phyloP scores from a whole-genome alignment of 352 stramenopile species.

The Thalassiosira hispida region DNA sequence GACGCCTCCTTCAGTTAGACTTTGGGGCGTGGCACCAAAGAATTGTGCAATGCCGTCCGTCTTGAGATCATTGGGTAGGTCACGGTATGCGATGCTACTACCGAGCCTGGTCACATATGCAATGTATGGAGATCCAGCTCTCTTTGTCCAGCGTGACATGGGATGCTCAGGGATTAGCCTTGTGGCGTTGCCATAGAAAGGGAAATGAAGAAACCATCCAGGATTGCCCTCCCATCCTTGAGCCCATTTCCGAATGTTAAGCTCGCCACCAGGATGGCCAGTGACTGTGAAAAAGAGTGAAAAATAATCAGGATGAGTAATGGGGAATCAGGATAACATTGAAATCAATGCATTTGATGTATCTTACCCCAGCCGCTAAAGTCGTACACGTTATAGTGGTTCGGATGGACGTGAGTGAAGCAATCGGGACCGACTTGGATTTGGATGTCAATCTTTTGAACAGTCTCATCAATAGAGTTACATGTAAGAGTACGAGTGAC shows the following conservation, averaged over 20 bases:
- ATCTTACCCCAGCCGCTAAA: conserved; percentile 64
- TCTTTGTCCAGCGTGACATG: conserved; percentile 55
- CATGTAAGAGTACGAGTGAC: conserved; percentile 31
- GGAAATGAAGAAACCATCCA: conserved; percentile 56
- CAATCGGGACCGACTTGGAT: conserved; percentile 51
- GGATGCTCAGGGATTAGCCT: conserved; percentile 62
- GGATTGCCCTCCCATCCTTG: conserved; percentile 23
- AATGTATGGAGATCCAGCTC: conserved; percentile 19
- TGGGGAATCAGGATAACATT: too few species aligned
- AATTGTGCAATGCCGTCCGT: conserved; percentile 42
- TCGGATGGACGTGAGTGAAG: conserved; percentile 64
- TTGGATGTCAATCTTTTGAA: conserved; percentile 41
- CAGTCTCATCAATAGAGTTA: conserved; percentile 21
- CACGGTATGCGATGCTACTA: conserved; percentile 37
- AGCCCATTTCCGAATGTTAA: conserved; percentile 59
- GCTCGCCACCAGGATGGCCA: conserved; percentile 51
- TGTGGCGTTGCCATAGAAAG: conserved; percentile 29
- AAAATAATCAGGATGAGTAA: too few species aligned
- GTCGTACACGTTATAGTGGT: conserved; percentile 68
- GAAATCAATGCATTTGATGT: too few species aligned
- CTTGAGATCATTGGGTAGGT: conserved; percentile 46
- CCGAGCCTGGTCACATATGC: conserved; percentile 43
- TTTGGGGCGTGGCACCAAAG: conserved; percentile 42
- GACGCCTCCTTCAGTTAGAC: conserved; percentile 32
- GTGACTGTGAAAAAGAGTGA: too few species aligned